Evolutionary conservation across 306 rosid genomes (phyloP), one percentile per base, ranked within the genome.

Genomic region (Datisca glomerata): DNA sequence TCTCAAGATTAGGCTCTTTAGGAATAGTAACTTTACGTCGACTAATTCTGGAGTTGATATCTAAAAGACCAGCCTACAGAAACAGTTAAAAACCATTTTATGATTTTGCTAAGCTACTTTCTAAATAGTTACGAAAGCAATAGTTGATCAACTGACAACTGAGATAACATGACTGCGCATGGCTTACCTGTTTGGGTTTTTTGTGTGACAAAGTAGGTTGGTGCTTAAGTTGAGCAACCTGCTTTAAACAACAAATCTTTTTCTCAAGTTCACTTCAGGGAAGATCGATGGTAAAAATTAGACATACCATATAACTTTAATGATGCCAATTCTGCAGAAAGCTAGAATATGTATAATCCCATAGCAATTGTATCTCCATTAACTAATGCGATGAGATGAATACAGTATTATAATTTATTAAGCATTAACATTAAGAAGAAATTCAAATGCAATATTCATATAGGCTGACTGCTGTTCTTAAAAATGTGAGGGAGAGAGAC

Each of bases 1-100:
- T 87, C 51, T 55, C 76, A 38, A 79, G 71, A 49, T 74, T 59
- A 17, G 86, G 81, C 56, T 72, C 78, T 72, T 45, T 76, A 49
- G 97, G 89, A 71, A 65, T 27, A 13, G 96, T 86, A 40, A 53
- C 63, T 47, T 56, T 67, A 24, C 49, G 32, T 44, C 50, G 61
- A 12, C 61, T 12, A 43, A 28, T 48, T 0, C 46, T 52, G 43
- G 43, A 11, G 42, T 34, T 59, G 38, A 8, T 42, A 21, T 55
- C 73, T 35, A 24, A n/a, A n/a, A n/a, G n/a, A n/a, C n/a, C n/a
- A n/a, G n/a, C n/a, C n/a, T n/a, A n/a, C n/a, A n/a, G n/a, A n/a
- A n/a, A n/a, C n/a, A n/a, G n/a, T n/a, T n/a, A n/a, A n/a, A n/a
- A 6, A 17, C 23, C 24, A 31, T 5, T 47, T 42, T 12, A 42